phyloP scores from a whole-genome alignment of 2,329 filamentous ascomycete species.

The Xylaria sp. region DNA sequence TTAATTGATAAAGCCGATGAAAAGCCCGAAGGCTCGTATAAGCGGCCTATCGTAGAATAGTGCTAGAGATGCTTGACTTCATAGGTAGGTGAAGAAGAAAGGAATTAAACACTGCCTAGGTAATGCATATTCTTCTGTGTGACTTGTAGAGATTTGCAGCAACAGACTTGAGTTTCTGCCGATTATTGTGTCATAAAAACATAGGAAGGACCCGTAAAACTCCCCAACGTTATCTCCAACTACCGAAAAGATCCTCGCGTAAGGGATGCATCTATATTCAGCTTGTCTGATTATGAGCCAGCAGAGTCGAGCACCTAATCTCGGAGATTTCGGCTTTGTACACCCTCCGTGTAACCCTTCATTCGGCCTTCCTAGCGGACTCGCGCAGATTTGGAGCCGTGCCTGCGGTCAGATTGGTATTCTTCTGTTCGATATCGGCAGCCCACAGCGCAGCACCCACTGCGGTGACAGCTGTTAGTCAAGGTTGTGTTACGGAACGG shows the following conservation, averaged over 20 bases:
- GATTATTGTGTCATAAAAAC: not conserved
- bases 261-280: not conserved
- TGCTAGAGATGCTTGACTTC: not conserved
- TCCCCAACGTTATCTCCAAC: not conserved
- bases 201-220: not conserved
- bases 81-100: not conserved
- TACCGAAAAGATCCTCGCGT: conserved; percentile 4
- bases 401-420: conserved; percentile 60
- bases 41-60: not conserved
- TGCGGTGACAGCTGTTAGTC: conserved; percentile 48
- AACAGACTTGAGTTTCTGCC: not conserved
- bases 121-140: not conserved
- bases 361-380: conserved; percentile 62
- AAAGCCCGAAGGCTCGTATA: conserved; percentile 2
- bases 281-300: not conserved
- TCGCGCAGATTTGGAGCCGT: conserved; percentile 64
- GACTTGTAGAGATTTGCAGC: not conserved
- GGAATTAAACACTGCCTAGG: not conserved
- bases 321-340: conserved; percentile 43
- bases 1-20: conserved; percentile 9
- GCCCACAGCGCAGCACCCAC: conserved; percentile 96
- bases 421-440: conserved; percentile 77
- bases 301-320: conserved; percentile 33
- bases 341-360: conserved; percentile 41
- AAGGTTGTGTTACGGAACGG: conserved; percentile 13